Evolutionary conservation across 169 alveolate genomes (phyloP).

Genomic region (Eimeria brunetti): DNA sequence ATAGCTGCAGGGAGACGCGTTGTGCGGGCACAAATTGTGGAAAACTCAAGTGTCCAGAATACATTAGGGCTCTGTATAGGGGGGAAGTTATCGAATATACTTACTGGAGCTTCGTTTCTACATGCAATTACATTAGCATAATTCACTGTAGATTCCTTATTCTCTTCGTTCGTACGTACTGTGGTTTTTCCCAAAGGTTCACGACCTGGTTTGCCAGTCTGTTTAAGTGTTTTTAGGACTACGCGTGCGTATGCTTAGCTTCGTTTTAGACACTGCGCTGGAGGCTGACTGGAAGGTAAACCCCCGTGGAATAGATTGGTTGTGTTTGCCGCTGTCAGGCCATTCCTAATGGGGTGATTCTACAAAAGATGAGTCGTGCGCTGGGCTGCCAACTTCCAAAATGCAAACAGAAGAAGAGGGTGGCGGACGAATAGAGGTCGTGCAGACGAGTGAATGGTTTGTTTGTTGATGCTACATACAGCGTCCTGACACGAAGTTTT

Average conservation of each 20-base stretch:
- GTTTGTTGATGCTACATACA: background rate
- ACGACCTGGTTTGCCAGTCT: too few species aligned
- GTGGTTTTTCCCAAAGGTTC: too few species aligned
- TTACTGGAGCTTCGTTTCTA: too few species aligned
- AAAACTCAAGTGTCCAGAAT: background rate
- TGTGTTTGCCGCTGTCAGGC: conserved; percentile 78
- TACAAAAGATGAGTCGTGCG: conserved; percentile 82
- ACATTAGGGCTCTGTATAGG: background rate
- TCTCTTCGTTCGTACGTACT: too few species aligned
- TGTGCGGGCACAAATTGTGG: background rate
- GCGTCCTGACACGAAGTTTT: background rate
- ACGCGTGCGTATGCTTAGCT: background rate
- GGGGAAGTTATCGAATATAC: too few species aligned
- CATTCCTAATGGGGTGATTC: conserved; percentile 84
- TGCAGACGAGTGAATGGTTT: background rate
- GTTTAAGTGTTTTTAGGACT: too few species aligned
- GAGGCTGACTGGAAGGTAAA: background rate
- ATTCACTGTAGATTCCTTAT: too few species aligned
- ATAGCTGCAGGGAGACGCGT: background rate
- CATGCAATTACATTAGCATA: too few species aligned
- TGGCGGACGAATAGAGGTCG: conserved; percentile 4
- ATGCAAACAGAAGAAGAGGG: conserved; percentile 74
- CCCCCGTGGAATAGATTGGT: background rate
- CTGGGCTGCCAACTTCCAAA: conserved; percentile 82
- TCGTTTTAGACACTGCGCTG: background rate